Conservation (phyloP, 169 alveolate genomes). For the Neospora caninum region DNA sequence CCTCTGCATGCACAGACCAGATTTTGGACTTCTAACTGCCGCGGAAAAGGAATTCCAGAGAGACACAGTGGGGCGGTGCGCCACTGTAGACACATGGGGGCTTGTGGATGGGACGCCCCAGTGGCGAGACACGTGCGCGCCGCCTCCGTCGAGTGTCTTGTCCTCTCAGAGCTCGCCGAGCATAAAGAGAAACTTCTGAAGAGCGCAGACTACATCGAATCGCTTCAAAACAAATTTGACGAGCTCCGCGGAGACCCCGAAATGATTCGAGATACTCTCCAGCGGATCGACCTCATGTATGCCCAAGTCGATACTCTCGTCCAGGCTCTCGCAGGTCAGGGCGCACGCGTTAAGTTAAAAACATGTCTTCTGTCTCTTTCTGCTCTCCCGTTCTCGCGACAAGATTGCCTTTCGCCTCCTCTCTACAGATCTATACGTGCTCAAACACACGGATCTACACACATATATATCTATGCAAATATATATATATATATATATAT, state of each 20-base stretch:
- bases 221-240: slow-evolving; percentile 49
- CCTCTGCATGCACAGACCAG: too few species aligned
- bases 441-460: not conserved
- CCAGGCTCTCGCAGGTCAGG: slow-evolving; percentile 65
- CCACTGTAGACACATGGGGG: too few species aligned
- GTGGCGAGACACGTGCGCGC: too few species aligned
- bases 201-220: slow-evolving; percentile 21
- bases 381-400: too few species aligned
- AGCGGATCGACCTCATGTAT: slow-evolving; percentile 65
- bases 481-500: not conserved
- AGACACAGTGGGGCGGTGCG: too few species aligned
- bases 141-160: too few species aligned
- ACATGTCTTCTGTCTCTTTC: too few species aligned
- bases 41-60: too few species aligned
- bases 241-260: slow-evolving; percentile 60
- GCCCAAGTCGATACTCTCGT: slow-evolving; percentile 64
- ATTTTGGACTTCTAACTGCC: too few species aligned
- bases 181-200: slow-evolving; percentile 6
- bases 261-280: slow-evolving; percentile 35
- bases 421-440: too few species aligned
- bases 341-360: not conserved
- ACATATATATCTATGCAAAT: not conserved
- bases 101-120: too few species aligned
- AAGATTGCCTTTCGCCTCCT: too few species aligned
- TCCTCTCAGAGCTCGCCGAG: slow-evolving; percentile 40